A percentile compares a stretch with the other conserved stretches of the same genome.
Evolutionary conservation across 495 filamentous ascomycete species (phyloP).

Genomic region (Aspergillus asperescens): DNA sequence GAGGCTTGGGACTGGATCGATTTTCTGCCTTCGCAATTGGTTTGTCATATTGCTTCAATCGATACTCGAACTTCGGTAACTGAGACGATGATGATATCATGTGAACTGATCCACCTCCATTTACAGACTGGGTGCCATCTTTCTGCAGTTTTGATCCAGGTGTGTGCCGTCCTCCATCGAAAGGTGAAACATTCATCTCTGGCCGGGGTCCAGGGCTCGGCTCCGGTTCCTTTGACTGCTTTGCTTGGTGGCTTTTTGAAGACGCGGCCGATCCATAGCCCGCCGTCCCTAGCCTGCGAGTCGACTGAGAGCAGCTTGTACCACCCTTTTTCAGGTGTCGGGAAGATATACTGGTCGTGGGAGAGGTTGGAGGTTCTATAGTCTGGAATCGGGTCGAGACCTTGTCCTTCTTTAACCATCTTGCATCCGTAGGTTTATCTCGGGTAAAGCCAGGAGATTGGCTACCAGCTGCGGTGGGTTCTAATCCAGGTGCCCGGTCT

Average conservation of each 20-base stretch:
- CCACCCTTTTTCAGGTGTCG: constrained; percentile 18
- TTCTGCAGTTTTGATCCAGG: neutral
- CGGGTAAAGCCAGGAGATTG: constrained; percentile 2
- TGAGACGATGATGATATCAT: constrained; percentile 41
- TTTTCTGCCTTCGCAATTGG: neutral
- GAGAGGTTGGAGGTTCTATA: constrained; percentile 41
- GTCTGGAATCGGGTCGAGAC: constrained; percentile 28
- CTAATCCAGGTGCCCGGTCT: neutral
- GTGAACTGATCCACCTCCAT: constrained; percentile 25
- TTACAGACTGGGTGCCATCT: neutral
- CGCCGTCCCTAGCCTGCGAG: neutral
- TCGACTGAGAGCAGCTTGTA: constrained; percentile 1
- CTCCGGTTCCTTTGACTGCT: neutral
- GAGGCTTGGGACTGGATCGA: neutral
- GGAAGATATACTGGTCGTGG: constrained; percentile 25
- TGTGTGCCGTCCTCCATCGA: neutral
- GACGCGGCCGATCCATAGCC: neutral
- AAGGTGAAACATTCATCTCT: neutral
- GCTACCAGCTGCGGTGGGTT: neutral
- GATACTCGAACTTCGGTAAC: constrained; percentile 44
- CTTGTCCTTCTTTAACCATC: constrained; percentile 40
- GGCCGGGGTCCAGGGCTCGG: neutral
- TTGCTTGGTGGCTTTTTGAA: neutral
- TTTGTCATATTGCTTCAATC: constrained; percentile 20
- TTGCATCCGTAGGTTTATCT: constrained; percentile 10